Base-by-base conservation (phyloP, 2,329 filamentous ascomycete species). In the Dryadomyces quercivorus region DNA sequence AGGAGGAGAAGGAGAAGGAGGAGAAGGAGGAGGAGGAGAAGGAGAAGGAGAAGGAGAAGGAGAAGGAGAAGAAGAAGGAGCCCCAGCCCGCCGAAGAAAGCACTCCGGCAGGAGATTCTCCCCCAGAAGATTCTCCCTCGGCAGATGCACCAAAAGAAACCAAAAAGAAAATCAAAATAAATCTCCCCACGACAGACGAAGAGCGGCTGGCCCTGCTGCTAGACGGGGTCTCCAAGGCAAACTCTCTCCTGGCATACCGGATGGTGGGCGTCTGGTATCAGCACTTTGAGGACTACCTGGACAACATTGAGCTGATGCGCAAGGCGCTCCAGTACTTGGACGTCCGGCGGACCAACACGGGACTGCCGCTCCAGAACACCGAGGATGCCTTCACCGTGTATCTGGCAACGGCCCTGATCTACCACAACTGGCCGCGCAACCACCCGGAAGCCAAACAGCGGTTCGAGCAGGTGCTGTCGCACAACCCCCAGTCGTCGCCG, bases 341-440 rank as follows among this genome's bases (percentile, higher is more conserved):
- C 12, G 71, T 74, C 5, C 81, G 91, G 65, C 75, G 78, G 1
- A 73, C 71, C 44, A 84, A 81, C 63, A 87, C 82, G 7, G 88
- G 89, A 0, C 65, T 94, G 46, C 66, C 70, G 1, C 82, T 95
- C 51, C 72, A 75, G 49, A 82, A 91, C 61, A 85, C 82, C 6
- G 74, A 76, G 51, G 88, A 95, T 67, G 80, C 86, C 1, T 76
- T 93, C 54, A 87, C 82, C 56, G 78, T 88, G 46, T 85, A 81
- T 45, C 80, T 98, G 8, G 93, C 81, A 10, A 96, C 90, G n/a
- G 84, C 91, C 0, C 70, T 97, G 20, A 88, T 98, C 2, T 87
- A 90, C 61, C 88, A 94, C 61, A 91, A 97, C 65, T 85, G 89
- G 0, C 93, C 93, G 0, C 82, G 88, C 57, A 84, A 97, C 63